Evolutionary conservation across 768 basidiomycete species (phyloP), one percentile per base, ranked within the genome.

Genomic region (Boletus rex-veris): DNA sequence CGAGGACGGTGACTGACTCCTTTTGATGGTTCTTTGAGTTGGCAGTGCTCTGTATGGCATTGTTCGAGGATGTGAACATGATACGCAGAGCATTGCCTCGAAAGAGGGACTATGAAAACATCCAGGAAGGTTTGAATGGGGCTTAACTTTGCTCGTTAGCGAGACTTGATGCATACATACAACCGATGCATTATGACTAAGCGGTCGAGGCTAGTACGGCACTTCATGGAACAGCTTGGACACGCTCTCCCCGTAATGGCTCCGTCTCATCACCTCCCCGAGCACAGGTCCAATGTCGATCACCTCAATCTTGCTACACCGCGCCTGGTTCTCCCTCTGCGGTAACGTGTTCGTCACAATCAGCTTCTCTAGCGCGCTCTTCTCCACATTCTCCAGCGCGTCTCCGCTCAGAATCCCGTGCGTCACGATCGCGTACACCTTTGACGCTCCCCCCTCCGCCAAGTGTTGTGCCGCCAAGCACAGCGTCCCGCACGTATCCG

Each of bases 311-410:
- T 92, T 91, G 40, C 71, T 71, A 72, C 90, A 92, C 50, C 67
- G 71, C 37, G 75, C 80, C 70, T 84, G 80, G 73, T 95, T 91
- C 63, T 76, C 84, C 47, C 78, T 66, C 72, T 98, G 97, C 50
- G 97, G 97, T 38, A 98, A 82, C 71, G 95, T 97, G 76, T 99
- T 99, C 66, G 97, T 98, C 66, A 99, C 96, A 53, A 98, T 92
- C 68, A 99, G 74, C 77, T 96, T 93, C 74, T 92, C 88, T 67
- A 99, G 79, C 50, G 80, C 80, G 54, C 90, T 89, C 61, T 77
- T 77, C 63, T 80, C 77, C 36, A 99, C 81, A 8, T 77, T 75
- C 68, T 82, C 77, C 62, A 98, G 79, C 45, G 97, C 94, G 60
- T 88, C 83, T 33, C 95, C 96, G 65, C 88, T 91, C 67, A 98